These are phyloP conservation scores for Heracleum sosnowskyi DNA, from an alignment of 129 eudicot species.

Conservation along the genomic window DNA sequence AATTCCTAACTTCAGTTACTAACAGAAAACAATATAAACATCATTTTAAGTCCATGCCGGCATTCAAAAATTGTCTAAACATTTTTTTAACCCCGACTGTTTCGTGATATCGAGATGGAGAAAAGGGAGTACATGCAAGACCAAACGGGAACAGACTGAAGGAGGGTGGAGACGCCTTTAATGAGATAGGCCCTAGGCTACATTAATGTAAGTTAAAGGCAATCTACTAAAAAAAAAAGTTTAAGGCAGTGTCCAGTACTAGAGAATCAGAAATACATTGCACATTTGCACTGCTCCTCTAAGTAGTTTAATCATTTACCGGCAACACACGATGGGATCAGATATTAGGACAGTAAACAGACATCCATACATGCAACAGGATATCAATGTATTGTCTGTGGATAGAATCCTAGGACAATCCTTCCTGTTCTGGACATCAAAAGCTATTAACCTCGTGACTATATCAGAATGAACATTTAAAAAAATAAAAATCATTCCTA, in stretches of 20 bases:
- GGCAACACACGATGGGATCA: not conserved
- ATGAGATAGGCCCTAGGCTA: not conserved
- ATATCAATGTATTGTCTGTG: not conserved
- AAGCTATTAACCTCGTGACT: too few relatives aligned
- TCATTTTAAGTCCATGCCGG: too few relatives aligned
- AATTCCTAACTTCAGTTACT: too few relatives aligned
- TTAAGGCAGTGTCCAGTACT: not conserved
- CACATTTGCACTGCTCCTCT: not conserved
- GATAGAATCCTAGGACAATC: not conserved
- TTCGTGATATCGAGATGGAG: too few relatives aligned
- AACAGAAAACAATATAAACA: too few relatives aligned
- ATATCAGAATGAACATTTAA: too few relatives aligned
- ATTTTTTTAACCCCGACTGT: too few relatives aligned
- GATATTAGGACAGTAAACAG: not conserved
- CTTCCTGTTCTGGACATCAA: too few relatives aligned
- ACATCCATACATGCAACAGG: not conserved
- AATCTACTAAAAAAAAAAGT: too few relatives aligned
- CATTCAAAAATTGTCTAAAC: too few relatives aligned
- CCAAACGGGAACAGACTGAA: conserved; percentile 51
- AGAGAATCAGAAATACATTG: not conserved
- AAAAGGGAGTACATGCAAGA: conserved; percentile 66
- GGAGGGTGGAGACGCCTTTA: conserved; percentile 71
- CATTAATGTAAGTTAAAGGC: not conserved
- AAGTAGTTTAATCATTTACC: not conserved
- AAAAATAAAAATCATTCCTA: too few relatives aligned